Evolutionary conservation across 2,329 filamentous ascomycete genomes (phyloP).

Genomic region (Fusarium decemcellulare): DNA sequence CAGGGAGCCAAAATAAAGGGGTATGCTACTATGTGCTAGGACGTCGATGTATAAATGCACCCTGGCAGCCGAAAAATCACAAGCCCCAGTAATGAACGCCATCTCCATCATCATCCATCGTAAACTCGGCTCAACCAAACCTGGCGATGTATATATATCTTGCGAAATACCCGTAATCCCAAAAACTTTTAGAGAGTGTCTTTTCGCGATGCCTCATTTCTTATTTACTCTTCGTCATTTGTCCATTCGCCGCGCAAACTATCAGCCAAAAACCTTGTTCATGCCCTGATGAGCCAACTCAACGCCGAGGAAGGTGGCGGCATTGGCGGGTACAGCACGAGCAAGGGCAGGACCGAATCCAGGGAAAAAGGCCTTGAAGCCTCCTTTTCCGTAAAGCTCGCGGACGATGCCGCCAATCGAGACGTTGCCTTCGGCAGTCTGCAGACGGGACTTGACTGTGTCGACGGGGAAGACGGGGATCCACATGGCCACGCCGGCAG

Average conservation of each 20-base stretch:
- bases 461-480: constrained; percentile 98
- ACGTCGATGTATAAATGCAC: constrained; percentile 4
- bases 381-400: constrained; percentile 86
- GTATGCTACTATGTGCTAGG: constrained; percentile 18
- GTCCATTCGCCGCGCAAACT: not conserved
- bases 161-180: constrained; percentile 12
- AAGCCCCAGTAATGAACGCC: constrained; percentile 35
- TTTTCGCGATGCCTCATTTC: constrained; percentile 1
- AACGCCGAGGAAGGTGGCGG: constrained; percentile 91
- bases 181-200: constrained; percentile 25
- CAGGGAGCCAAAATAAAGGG: constrained; percentile 13
- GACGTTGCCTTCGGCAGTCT: constrained; percentile 89
- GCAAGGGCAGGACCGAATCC: constrained; percentile 94
- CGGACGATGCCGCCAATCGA: constrained; percentile 85
- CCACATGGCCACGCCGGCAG: constrained; percentile 98
- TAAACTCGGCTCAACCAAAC: constrained; percentile 8
- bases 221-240: not conserved
- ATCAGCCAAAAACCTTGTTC: constrained; percentile 77
- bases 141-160: constrained; percentile 9
- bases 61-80: constrained; percentile 21
- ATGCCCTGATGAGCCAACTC: constrained; percentile 88
- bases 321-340: constrained; percentile 95
- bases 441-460: constrained; percentile 93
- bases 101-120: constrained; percentile 1
- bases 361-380: constrained; percentile 94